phyloP scores from a whole-genome alignment of 2,329 filamentous ascomycete species.

The Sarocladiaceae sp. region DNA sequence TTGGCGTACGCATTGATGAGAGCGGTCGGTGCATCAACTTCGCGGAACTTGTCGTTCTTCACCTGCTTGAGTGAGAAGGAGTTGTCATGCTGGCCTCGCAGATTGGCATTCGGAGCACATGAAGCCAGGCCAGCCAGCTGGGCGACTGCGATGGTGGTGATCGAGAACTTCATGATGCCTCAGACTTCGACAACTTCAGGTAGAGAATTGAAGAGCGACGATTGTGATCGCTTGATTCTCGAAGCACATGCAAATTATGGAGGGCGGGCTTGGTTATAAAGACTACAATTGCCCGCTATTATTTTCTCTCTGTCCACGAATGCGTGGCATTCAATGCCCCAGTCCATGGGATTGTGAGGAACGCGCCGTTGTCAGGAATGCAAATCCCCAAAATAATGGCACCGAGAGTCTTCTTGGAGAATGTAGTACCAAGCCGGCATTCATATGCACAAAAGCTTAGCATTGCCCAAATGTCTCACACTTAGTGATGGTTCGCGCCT shows the following conservation, averaged over 20 bases:
- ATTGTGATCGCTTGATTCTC: neutral
- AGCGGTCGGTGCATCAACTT: constrained; percentile 25
- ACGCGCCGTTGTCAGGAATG: neutral
- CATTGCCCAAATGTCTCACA: constrained; percentile 3
- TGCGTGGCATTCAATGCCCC: neutral
- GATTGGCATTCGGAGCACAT: neutral
- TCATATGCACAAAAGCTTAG: constrained; percentile 3
- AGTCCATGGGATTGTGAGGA: neutral
- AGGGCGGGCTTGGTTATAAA: neutral
- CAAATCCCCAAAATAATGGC: neutral
- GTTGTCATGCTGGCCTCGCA: neutral
- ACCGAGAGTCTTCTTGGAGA: neutral
- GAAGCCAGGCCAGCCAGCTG: constrained; percentile 11
- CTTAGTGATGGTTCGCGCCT: neutral
- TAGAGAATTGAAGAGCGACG: neutral
- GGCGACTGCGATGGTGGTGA: constrained; percentile 9
- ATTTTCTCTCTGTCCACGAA: neutral
- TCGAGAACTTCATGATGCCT: constrained; percentile 13
- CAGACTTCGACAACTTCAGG: neutral
- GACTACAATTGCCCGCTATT: neutral
- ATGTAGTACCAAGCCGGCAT: neutral
- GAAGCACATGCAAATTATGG: neutral
- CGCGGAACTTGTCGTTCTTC: constrained; percentile 27
- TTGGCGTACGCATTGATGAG: constrained; percentile 31
- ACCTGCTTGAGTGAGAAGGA: constrained; percentile 27